Evolutionary conservation across 305 asterid species (phyloP).

Genomic region (Ruellia speciosa): DNA sequence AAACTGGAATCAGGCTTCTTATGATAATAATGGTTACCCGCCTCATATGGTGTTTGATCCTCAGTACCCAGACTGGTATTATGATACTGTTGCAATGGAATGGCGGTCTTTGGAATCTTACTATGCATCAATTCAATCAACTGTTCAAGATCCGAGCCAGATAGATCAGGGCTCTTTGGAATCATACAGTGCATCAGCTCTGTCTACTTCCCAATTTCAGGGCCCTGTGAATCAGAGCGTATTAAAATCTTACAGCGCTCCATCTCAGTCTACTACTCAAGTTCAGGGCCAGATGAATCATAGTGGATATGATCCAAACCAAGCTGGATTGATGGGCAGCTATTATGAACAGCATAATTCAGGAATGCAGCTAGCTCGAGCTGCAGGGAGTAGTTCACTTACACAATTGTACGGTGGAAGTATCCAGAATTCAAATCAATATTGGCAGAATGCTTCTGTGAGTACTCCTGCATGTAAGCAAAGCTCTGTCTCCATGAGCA

Average conservation of each 20-base stretch:
- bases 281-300: constrained; percentile 35
- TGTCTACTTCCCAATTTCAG: constrained; percentile 38
- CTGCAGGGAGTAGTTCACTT: constrained; percentile 29
- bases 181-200: constrained; percentile 30
- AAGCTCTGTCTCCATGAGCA: constrained; percentile 14
- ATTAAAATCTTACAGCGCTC: constrained; percentile 27
- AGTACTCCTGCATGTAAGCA: constrained; percentile 30
- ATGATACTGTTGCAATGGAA: constrained; percentile 62
- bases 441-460: constrained; percentile 32
- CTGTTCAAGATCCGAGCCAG: constrained; percentile 41
- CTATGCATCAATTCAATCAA: constrained; percentile 36
- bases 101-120: constrained; percentile 69
- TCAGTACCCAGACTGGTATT: constrained; percentile 90
- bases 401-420: constrained; percentile 31
- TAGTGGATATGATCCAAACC: not conserved
- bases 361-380: constrained; percentile 39
- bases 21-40: constrained; percentile 59
- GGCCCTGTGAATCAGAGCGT: constrained; percentile 41
- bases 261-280: constrained; percentile 36
- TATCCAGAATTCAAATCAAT: constrained; percentile 34
- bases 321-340: constrained; percentile 35
- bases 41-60: constrained; percentile 86
- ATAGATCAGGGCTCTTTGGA: constrained; percentile 37
- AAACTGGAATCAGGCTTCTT: constrained; percentile 53
- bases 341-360: constrained; percentile 36